Evolutionary conservation across 192 early-diverging fungal genomes (phyloP).

Genomic region (Podila horticola): DNA sequence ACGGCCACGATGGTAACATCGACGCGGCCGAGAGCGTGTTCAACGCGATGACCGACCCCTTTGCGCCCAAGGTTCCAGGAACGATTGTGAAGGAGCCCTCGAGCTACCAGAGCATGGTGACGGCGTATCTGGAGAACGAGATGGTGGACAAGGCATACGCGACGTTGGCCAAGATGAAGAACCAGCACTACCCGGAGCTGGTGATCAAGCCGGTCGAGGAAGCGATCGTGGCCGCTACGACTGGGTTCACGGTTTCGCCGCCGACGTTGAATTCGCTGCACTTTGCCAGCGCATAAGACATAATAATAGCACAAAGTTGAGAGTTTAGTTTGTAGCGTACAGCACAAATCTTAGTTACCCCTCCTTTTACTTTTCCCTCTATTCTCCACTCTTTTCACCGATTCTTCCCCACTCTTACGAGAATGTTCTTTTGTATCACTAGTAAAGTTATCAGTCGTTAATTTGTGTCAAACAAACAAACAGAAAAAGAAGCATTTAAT

Average conservation of each 20-base stretch:
- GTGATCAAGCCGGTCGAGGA: constrained; percentile 49
- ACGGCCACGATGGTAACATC: constrained; percentile 53
- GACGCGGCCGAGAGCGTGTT: constrained; percentile 57
- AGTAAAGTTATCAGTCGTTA: no score
- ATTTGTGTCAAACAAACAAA: no score
- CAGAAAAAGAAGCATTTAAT: neutral
- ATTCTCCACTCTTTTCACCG: no score
- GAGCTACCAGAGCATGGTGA: constrained; percentile 69
- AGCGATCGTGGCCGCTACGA: constrained; percentile 13
- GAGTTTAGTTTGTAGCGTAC: no score
- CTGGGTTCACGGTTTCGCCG: neutral
- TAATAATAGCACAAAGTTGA: no score
- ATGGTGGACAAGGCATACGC: constrained; percentile 47
- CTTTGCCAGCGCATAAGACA: no score
- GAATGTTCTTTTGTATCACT: no score
- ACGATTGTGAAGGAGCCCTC: constrained; percentile 63
- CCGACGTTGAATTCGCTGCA: neutral
- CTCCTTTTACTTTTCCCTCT: no score
- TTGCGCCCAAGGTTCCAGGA: constrained; percentile 12
- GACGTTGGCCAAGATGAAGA: constrained; percentile 33
- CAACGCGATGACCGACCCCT: constrained; percentile 59
- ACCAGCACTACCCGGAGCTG: constrained; percentile 41
- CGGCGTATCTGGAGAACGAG: constrained; percentile 58
- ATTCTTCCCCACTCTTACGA: no score
- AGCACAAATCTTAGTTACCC: no score